Percentiles rank a stretch among this genome's conserved stretches.
These are phyloP conservation scores for Hypoxylon subgilvum DNA, from an alignment of 495 filamentous ascomycete genomes.

Conservation along the genomic window DNA sequence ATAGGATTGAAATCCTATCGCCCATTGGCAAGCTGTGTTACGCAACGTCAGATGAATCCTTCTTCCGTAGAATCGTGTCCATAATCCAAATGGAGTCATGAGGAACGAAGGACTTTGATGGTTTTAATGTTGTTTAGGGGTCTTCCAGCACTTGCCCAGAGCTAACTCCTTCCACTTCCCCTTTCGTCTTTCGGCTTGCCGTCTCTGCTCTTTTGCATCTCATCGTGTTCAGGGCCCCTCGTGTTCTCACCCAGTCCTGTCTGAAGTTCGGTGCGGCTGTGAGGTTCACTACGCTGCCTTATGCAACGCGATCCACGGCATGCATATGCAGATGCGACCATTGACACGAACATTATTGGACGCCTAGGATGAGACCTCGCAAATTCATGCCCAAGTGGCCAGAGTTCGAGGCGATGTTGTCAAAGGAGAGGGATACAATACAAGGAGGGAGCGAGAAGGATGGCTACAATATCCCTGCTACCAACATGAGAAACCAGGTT, in stretches of 20 bases:
- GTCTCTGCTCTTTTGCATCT: neutral
- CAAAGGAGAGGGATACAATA: neutral
- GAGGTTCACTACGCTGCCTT: neutral
- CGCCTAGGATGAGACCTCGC: conserved; percentile 7
- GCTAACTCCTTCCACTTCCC: neutral
- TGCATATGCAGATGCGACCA: neutral
- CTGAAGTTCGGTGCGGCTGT: conserved; percentile 1
- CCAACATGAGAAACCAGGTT: neutral
- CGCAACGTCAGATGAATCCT: conserved; percentile 22
- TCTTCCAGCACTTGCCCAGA: neutral
- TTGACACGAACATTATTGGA: neutral
- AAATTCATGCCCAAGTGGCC: neutral
- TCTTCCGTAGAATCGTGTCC: conserved; percentile 5
- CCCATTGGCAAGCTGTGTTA: conserved; percentile 2
- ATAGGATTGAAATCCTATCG: neutral
- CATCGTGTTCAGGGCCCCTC: neutral
- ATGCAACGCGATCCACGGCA: neutral
- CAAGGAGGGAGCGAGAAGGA: neutral
- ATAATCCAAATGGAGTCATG: conserved; percentile 1
- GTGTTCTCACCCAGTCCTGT: conserved; percentile 1
- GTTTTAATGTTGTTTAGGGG: conserved; percentile 3
- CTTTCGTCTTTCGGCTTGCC: neutral
- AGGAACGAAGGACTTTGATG: neutral
- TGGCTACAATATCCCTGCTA: conserved; percentile 4
- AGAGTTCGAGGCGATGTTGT: neutral